Conservation (phyloP, 2,329 filamentous ascomycete genomes). For the Apiospora koreana region DNA sequence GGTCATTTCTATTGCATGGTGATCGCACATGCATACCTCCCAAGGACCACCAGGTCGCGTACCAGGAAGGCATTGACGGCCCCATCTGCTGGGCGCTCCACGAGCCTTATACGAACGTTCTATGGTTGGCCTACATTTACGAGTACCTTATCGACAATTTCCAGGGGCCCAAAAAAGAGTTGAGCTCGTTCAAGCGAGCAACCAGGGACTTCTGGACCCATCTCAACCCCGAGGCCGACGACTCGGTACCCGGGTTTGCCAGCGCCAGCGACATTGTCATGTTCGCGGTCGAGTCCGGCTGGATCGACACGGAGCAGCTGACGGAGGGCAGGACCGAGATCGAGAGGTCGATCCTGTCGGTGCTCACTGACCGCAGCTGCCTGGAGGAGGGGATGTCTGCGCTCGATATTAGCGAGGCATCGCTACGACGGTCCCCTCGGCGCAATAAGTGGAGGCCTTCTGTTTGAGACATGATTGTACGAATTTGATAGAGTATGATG, state of each 20-base stretch:
- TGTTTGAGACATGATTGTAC: neutral
- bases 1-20: constrained; percentile 55
- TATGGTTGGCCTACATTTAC: constrained; percentile 66
- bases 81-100: constrained; percentile 56
- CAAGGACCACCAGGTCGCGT: constrained; percentile 46
- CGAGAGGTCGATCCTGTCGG: constrained; percentile 35
- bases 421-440: constrained; percentile 27
- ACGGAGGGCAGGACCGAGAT: constrained; percentile 35
- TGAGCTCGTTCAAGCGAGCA: constrained; percentile 46
- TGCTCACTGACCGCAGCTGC: constrained; percentile 23
- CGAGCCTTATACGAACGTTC: constrained; percentile 63
- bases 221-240: constrained; percentile 51
- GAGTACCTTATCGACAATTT: constrained; percentile 52
- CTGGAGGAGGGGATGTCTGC: constrained; percentile 14
- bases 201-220: constrained; percentile 57
- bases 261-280: constrained; percentile 58
- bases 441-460: constrained; percentile 14
- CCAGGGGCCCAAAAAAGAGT: constrained; percentile 45
- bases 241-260: constrained; percentile 50
- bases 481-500: neutral
- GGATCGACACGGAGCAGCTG: constrained; percentile 56
- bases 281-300: constrained; percentile 59
- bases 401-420: constrained; percentile 15
- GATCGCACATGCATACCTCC: constrained; percentile 53
- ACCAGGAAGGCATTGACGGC: constrained; percentile 46